Percentiles rank a stretch among this genome's conserved stretches.
These are phyloP conservation scores for Vitellaria paradoxa DNA, from an alignment of 179 eudicot species.

Conservation along the genomic window DNA sequence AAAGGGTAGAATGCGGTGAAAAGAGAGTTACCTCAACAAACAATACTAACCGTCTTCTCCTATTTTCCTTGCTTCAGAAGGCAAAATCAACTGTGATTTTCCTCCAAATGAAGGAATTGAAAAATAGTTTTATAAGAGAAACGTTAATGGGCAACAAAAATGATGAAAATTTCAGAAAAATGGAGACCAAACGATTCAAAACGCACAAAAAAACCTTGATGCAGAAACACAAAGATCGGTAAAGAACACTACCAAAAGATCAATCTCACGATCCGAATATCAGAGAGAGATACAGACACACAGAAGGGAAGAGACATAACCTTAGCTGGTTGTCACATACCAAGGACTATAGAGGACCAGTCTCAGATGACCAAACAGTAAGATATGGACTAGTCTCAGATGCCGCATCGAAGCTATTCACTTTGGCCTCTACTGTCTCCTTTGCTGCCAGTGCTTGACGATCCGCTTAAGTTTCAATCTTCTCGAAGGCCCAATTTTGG, in stretches of 20 bases:
- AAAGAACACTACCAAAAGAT: background rate
- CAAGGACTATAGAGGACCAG: too few relatives aligned
- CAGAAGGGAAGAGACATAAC: too few relatives aligned
- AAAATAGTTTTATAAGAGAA: background rate
- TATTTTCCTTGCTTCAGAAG: background rate
- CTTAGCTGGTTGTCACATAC: background rate
- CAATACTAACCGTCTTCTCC: background rate
- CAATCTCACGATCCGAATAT: background rate
- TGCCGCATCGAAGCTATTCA: conserved; percentile 5
- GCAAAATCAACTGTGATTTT: background rate
- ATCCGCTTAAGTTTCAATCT: background rate
- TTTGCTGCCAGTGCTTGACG: background rate
- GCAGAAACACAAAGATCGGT: background rate
- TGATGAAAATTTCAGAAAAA: background rate
- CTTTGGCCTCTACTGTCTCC: background rate
- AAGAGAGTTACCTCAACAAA: too few relatives aligned
- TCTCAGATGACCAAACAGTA: background rate
- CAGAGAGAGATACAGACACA: background rate
- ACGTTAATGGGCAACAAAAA: too few relatives aligned
- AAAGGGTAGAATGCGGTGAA: too few relatives aligned
- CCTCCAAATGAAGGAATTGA: conserved; percentile 7
- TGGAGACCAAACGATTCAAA: background rate
- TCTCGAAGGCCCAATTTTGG: background rate
- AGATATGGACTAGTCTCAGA: conserved; percentile 10
- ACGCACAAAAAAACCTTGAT: background rate